A percentile compares a stretch with the other conserved stretches of the same genome.
Conservation (phyloP, 1,284 basidiomycete genomes). For the Bondarzewia mesenterica region DNA sequence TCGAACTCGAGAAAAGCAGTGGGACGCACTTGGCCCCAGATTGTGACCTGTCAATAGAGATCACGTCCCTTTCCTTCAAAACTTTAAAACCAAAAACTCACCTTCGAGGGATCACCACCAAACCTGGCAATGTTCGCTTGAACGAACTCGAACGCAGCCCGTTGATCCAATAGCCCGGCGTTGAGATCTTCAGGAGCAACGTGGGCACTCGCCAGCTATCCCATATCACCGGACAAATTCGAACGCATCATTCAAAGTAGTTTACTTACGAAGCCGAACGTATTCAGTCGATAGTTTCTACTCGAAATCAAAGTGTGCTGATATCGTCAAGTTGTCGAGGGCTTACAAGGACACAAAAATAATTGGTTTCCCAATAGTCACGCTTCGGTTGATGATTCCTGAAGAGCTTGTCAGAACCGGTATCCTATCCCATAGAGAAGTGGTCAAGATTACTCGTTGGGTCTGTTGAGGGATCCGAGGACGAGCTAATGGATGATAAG, state of each 20-base stretch:
- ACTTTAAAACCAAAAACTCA: conserved; percentile 17
- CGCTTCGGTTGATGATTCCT: conserved; percentile 28
- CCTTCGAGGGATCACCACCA: conserved; percentile 56
- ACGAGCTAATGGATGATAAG: background rate
- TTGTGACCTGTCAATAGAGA: conserved; percentile 40
- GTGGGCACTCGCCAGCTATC: conserved; percentile 40
- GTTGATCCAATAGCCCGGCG: conserved; percentile 49
- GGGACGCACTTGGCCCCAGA: conserved; percentile 46
- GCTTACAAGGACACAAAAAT: conserved; percentile 47
- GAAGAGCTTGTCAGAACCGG: background rate
- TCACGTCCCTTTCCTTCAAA: too few relatives aligned
- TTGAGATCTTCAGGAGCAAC: conserved; percentile 44
- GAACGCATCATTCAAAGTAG: background rate
- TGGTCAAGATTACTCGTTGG: background rate
- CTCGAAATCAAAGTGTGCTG: background rate
- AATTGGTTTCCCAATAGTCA: conserved; percentile 38
- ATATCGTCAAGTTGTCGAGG: background rate
- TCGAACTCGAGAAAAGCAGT: background rate
- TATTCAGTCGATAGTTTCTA: conserved; percentile 52
- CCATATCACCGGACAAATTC: conserved; percentile 6
- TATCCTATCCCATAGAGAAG: background rate
- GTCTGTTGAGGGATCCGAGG: background rate
- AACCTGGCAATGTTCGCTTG: conserved; percentile 54
- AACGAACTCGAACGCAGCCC: conserved; percentile 47
- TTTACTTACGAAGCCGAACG: conserved; percentile 46